Evolutionary conservation across 2,329 filamentous ascomycete genomes (phyloP).

Genomic region (Scopulariopsis brevicaulis): DNA sequence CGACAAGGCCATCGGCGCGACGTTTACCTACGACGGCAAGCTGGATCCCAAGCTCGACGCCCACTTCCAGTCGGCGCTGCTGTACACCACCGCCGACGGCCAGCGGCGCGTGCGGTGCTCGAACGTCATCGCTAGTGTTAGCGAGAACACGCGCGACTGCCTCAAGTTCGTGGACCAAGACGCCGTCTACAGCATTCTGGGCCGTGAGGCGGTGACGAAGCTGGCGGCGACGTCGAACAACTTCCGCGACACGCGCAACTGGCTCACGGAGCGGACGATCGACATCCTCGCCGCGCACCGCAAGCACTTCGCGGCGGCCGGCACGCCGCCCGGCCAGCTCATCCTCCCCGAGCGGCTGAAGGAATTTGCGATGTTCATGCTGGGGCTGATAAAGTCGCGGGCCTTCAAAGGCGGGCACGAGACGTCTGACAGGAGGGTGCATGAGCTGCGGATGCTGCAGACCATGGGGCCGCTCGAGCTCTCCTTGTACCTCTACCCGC

Average conservation of each 20-base stretch:
- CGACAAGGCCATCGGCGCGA: conserved; percentile 84
- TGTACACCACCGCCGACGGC: conserved; percentile 87
- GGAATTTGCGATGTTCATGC: conserved; percentile 93
- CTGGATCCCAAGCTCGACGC: conserved; percentile 94
- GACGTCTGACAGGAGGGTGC: conserved; percentile 77
- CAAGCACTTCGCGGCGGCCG: conserved; percentile 75
- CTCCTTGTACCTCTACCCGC: conserved; percentile 86
- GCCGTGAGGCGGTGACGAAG: conserved; percentile 88
- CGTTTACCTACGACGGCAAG: conserved; percentile 93
- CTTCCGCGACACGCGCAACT: conserved; percentile 75
- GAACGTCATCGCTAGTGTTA: conserved; percentile 88
- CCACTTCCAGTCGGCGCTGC: conserved; percentile 89
- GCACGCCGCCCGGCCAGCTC: conserved; percentile 81
- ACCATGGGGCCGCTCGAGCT: conserved; percentile 79
- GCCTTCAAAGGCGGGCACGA: conserved; percentile 91
- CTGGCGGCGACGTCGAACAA: conserved; percentile 57
- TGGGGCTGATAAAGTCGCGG: conserved; percentile 78
- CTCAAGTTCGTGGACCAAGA: conserved; percentile 97
- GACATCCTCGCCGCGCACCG: conserved; percentile 87
- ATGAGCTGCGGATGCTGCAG: conserved; percentile 84
- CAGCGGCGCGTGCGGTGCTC: conserved; percentile 85
- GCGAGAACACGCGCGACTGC: conserved; percentile 68
- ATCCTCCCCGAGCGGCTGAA: conserved; percentile 94
- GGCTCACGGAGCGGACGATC: conserved; percentile 81
- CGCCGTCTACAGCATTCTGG: conserved; percentile 76